Percentiles rank a stretch among this genome's conserved stretches.
Conservation (phyloP, 169 alveolate species). For the Eimeria acervulina region DNA sequence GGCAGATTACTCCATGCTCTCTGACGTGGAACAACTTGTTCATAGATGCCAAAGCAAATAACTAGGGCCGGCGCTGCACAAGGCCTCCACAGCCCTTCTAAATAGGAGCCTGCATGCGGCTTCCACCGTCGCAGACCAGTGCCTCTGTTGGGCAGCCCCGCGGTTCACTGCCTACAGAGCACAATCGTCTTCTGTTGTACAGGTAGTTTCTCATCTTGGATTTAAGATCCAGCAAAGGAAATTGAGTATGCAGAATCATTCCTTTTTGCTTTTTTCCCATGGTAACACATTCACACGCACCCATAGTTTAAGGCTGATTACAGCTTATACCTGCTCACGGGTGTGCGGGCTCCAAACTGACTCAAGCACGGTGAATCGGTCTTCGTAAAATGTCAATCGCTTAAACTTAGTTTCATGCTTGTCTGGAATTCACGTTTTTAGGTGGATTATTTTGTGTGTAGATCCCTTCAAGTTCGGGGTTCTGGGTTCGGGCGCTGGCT, state of each 20-base stretch:
- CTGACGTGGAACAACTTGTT: background rate
- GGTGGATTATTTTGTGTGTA: background rate
- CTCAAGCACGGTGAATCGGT: background rate
- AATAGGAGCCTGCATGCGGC: background rate
- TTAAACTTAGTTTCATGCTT: background rate
- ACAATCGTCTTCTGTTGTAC: constrained; percentile 32
- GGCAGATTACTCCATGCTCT: background rate
- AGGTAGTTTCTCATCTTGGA: background rate
- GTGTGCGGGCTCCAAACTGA: constrained; percentile 30
- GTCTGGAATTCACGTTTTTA: background rate
- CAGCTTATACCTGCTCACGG: background rate
- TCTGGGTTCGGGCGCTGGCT: background rate
- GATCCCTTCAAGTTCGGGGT: background rate
- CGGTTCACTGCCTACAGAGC: constrained; percentile 30
- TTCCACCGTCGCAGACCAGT: background rate
- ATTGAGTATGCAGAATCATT: background rate
- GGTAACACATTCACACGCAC: background rate
- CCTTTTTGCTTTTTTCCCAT: background rate
- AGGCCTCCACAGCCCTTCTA: background rate
- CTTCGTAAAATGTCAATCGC: background rate
- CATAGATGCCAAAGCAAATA: background rate
- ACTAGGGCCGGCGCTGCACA: background rate
- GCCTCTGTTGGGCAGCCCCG: constrained; percentile 64
- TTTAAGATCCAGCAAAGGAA: background rate
- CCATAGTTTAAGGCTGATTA: background rate